A percentile compares a stretch with the other conserved stretches of the same genome.
phyloP scores from a whole-genome alignment of 2,329 filamentous ascomycete species.

The Pestalotiopsis sp. region DNA sequence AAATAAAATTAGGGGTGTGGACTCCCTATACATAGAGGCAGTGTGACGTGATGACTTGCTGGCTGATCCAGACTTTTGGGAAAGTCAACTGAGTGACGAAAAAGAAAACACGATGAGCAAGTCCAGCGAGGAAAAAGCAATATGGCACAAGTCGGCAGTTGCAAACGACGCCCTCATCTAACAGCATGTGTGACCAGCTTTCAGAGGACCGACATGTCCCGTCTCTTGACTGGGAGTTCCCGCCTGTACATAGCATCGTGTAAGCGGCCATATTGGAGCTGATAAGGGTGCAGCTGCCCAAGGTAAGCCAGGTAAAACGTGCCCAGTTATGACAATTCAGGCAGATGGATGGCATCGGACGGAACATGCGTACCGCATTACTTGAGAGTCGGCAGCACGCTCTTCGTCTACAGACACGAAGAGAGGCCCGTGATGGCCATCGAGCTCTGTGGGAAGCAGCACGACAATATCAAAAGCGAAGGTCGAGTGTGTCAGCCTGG shows the following conservation, averaged over 20 bases:
- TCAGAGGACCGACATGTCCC: neutral
- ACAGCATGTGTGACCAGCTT: neutral
- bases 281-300: neutral
- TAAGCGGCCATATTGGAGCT: neutral
- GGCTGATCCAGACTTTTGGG: neutral
- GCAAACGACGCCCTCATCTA: neutral
- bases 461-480: neutral
- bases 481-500: neutral
- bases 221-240: neutral
- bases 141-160: neutral
- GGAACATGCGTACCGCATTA: neutral
- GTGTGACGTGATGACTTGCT: neutral
- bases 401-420: too few relatives aligned
- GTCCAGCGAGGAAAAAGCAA: neutral
- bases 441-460: neutral
- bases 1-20: slow-evolving; percentile 7
- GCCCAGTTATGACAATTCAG: neutral
- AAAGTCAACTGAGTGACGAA: neutral
- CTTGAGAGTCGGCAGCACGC: too few relatives aligned
- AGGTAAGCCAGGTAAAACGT: neutral
- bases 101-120: neutral
- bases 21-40: neutral
- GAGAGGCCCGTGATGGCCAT: too few relatives aligned
- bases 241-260: neutral
- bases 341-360: neutral